Evolutionary conservation across 805 yeast genomes (phyloP).

Genomic region (Cyberlindnera maclurae): DNA sequence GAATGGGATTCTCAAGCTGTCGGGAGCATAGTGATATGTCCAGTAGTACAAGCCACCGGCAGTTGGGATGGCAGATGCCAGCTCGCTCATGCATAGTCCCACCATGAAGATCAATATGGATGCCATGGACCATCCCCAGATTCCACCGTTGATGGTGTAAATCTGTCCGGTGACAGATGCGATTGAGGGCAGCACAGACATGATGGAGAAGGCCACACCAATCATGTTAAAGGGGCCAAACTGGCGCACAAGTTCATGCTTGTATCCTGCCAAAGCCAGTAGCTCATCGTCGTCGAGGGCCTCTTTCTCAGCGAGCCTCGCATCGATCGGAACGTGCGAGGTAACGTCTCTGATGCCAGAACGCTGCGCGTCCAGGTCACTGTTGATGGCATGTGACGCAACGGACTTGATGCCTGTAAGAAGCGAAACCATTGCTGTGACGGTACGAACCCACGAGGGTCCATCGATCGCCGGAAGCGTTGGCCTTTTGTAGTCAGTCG

Average conservation of each 20-base stretch:
- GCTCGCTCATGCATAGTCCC: slow-evolving; percentile 59
- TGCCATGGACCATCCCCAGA: slow-evolving; percentile 71
- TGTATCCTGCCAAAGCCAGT: slow-evolving; percentile 55
- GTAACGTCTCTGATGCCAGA: slow-evolving; percentile 18
- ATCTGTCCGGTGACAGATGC: slow-evolving; percentile 48
- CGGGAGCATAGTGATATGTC: slow-evolving; percentile 63
- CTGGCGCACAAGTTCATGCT: slow-evolving; percentile 58
- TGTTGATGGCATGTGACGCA: slow-evolving; percentile 15
- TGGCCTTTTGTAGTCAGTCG: no score
- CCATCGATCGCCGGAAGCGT: no score
- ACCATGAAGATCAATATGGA: slow-evolving; percentile 43
- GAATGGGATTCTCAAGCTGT: slow-evolving; percentile 39
- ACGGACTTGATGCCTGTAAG: slow-evolving; percentile 13
- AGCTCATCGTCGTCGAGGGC: slow-evolving; percentile 21
- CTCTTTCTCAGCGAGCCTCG: slow-evolving; percentile 17
- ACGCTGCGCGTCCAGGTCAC: slow-evolving; percentile 14
- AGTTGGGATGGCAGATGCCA: slow-evolving; percentile 66
- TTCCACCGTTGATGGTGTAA: slow-evolving; percentile 34
- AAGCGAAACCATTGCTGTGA: not conserved
- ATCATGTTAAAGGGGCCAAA: slow-evolving; percentile 52
- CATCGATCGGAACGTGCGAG: slow-evolving; percentile 17
- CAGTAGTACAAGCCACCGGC: slow-evolving; percentile 70
- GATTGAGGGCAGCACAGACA: slow-evolving; percentile 56
- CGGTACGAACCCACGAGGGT: not conserved
- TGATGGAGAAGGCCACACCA: slow-evolving; percentile 64